Evolutionary conservation across 306 rosid genomes (phyloP), one percentile per base, ranked within the genome.

Genomic region (Echinosophora koreensis): DNA sequence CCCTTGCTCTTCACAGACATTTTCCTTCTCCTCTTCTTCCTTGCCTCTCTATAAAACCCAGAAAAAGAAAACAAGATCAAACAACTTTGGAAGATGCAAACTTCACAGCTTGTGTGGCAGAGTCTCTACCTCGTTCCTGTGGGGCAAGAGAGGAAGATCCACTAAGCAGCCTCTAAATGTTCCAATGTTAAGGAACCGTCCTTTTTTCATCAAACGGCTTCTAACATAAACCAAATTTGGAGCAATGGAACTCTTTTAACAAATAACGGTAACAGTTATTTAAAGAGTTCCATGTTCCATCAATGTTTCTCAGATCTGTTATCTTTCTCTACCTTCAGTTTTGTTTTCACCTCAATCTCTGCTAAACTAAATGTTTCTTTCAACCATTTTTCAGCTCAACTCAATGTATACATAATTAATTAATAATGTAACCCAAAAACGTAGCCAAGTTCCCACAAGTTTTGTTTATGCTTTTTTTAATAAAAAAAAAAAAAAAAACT

Each of bases 1-100:
- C 90, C 93, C 69, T 80, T 88, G 83, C 77, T 88, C 84, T 88
- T 94, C 85, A 80, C 47, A 49, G 83, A 81, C 98, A 94, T 89
- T 87, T 41, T 58, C 42, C 18, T 49, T 71, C 35, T 28, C 63
- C 54, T 41, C 64, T 69, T 44, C 77, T 67, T 50, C 62, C 75
- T 66, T 47, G 15, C 71, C 82, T 65, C 74, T 47, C 67, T 49
- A 6, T n/a, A 64, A 62, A 57, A 64, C 49, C 71, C 69, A 56
- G 27, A 76, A 62, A 28, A 58, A 13, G 32, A 49, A 32, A 30
- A 37, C 54, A 58, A 13, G 8, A 68, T 37, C 2, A 50, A 52
- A 66, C 41, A 17, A 63, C 74, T 34, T 65, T 59, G 76, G 50
- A 80, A 56, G 14, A 37, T 30, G 46, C 54, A 61, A 81, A 73